Percentiles rank a stretch among this genome's conserved stretches.
phyloP scores from a whole-genome alignment of 139 green algal species.

The Auxenochlorella pyrenoidosa region DNA sequence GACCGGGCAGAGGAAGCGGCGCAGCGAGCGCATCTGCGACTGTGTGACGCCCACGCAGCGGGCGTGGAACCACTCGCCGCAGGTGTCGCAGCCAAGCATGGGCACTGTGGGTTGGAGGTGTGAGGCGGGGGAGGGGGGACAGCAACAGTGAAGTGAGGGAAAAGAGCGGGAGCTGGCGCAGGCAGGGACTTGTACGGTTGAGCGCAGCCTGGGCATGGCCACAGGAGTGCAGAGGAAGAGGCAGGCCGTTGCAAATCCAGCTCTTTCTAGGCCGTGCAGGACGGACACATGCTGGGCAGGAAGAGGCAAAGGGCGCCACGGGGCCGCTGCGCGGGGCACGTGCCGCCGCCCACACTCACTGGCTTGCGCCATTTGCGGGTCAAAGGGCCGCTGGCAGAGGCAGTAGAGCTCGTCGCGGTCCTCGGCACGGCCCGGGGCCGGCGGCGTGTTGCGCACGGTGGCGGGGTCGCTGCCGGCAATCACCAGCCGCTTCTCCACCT shows the following conservation, averaged over 20 bases:
- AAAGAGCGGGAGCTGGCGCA: too few relatives aligned
- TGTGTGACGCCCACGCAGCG: constrained; percentile 69
- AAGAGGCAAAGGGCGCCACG: too few relatives aligned
- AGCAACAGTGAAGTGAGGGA: too few relatives aligned
- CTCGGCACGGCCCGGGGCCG: constrained; percentile 9
- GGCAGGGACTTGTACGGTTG: too few relatives aligned
- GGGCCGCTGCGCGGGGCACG: too few relatives aligned
- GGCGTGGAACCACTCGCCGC: constrained; percentile 80
- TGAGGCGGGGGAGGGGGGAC: too few relatives aligned
- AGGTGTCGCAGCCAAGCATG: constrained; percentile 76
- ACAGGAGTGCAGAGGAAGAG: too few relatives aligned
- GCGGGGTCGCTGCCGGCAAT: background rate
- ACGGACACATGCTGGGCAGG: too few relatives aligned
- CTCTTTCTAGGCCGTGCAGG: too few relatives aligned
- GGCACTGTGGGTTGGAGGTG: background rate
- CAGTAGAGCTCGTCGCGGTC: constrained; percentile 64
- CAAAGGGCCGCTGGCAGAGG: constrained; percentile 70
- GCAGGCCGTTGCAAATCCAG: too few relatives aligned
- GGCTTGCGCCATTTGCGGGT: constrained; percentile 9
- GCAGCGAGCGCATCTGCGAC: constrained; percentile 29
- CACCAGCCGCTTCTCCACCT: constrained; percentile 31
- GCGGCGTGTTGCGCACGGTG: background rate
- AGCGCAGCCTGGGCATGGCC: too few relatives aligned
- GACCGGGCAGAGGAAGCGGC: constrained; percentile 73
- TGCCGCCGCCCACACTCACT: too few relatives aligned